Base-by-base conservation (phyloP, 2,329 filamentous ascomycete genomes). In the Ophiostoma sp. region DNA sequence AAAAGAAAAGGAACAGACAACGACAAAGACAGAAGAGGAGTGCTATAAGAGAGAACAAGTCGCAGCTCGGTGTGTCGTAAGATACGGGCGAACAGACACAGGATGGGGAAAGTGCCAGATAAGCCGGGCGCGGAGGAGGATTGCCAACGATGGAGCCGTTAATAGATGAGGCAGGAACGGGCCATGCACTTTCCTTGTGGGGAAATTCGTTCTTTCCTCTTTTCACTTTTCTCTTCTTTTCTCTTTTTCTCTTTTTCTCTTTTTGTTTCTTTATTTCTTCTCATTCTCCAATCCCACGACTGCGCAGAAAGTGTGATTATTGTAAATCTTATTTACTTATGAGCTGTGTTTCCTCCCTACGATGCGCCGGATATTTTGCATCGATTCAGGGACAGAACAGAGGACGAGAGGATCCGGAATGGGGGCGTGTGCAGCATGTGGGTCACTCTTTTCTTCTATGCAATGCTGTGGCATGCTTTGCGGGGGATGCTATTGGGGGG, bases 401-500 rank as follows among this genome's bases (percentile, higher is more conserved):
- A 41, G n/a, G n/a, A 14, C 7, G 14, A 18, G 9, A 18, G 16
- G 16, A 18, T 41, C 41, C 16, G 45, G 47, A 18, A 52, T 38
- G 42, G 66, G 2, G 49, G 47, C 67, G 62, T 14, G 45, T 63
- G 52, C 52, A 58, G 49, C 27, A 27, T 27, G 42, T 44, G 64
- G 62, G 49, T 41, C 63, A n/a, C 62, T 47, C 64, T 55, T 64
- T 45, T 44, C 60, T 38, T 44, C 14, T 38, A 40, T 47, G 41
- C 14, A 14, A 14, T 62, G 52, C 6, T 40, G 27, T 45, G 38
- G 47, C 44, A 36, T 62, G 49, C 63, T 27, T 68, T 68, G 67
- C 67, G 67, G 67, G 67, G 64, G 44, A 44, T 63, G 55, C 55
- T 12, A 68, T 68, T 68, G 67, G 67, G 63, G 63, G 63, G 58